Conservation (phyloP, 2,329 filamentous ascomycete species). For the Exophiala calicioides region DNA sequence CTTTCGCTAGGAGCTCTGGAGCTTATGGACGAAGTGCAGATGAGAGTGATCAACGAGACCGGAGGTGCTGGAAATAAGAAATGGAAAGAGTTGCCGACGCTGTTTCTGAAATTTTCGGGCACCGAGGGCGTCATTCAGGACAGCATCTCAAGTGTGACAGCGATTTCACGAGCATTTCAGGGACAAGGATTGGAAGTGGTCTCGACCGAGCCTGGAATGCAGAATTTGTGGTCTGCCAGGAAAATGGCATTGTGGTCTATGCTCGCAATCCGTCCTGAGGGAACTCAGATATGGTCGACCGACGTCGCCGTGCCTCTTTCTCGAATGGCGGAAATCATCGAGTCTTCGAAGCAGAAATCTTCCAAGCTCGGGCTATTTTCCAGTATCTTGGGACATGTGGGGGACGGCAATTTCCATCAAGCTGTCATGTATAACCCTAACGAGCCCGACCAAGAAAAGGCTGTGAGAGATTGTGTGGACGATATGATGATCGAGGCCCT, state of each 20-base stretch:
- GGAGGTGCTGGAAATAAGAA: slow-evolving; percentile 60
- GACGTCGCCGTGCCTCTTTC: slow-evolving; percentile 82
- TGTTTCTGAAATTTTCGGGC: slow-evolving; percentile 83
- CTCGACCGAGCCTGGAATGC: slow-evolving; percentile 65
- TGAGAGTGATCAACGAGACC: slow-evolving; percentile 76
- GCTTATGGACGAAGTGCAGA: slow-evolving; percentile 85
- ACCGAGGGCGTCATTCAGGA: slow-evolving; percentile 66
- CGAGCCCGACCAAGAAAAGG: slow-evolving; percentile 30
- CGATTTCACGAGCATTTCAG: slow-evolving; percentile 64
- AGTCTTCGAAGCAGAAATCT: slow-evolving; percentile 55
- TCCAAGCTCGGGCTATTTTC: slow-evolving; percentile 82
- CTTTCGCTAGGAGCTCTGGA: slow-evolving; percentile 76
- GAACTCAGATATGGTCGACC: slow-evolving; percentile 75
- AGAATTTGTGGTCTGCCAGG: slow-evolving; percentile 77
- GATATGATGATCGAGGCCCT: slow-evolving; percentile 21
- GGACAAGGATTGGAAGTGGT: slow-evolving; percentile 74
- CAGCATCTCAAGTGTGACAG: slow-evolving; percentile 68
- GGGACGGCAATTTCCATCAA: slow-evolving; percentile 92
- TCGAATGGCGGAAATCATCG: slow-evolving; percentile 59
- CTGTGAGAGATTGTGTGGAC: slow-evolving; percentile 33
- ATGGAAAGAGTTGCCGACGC: slow-evolving; percentile 72
- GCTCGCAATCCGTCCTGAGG: slow-evolving; percentile 62
- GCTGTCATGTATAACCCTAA: slow-evolving; percentile 72
- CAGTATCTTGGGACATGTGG: slow-evolving; percentile 83
- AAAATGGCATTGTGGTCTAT: slow-evolving; percentile 83